Percentiles rank a stretch among this genome's conserved stretches.
Conservation (phyloP, 2,329 filamentous ascomycete species). For the Neurospora crassa region DNA sequence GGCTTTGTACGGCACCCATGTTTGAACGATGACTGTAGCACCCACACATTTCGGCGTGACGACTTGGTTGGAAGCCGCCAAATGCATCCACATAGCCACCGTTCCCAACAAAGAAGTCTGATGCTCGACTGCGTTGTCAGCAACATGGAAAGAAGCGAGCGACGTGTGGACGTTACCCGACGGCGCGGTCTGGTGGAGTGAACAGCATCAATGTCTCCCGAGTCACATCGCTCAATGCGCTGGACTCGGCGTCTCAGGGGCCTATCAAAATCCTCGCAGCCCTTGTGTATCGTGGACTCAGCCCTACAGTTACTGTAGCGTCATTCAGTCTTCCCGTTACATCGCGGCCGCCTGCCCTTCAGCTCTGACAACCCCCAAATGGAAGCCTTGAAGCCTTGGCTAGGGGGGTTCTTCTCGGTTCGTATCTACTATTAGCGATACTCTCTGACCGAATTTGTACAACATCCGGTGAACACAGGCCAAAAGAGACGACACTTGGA, state of each 20-base stretch:
- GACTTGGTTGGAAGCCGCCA: not conserved
- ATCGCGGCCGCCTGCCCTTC: not conserved
- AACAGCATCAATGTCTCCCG: not conserved
- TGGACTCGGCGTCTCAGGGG: not conserved
- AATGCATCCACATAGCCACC: not conserved
- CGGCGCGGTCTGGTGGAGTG: not conserved
- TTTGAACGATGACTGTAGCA: not conserved
- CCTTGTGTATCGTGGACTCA: not conserved
- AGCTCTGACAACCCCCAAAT: not conserved
- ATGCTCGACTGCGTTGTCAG: not conserved
- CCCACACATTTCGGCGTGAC: not conserved
- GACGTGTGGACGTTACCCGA: not conserved
- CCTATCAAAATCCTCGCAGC: not conserved
- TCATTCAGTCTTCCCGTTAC: not conserved
- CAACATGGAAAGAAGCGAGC: not conserved
- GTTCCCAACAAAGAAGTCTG: not conserved
- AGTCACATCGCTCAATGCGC: not conserved
- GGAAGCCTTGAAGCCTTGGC: not conserved
- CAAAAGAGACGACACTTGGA: not conserved
- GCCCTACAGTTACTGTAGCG: not conserved
- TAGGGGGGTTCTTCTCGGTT: not conserved
- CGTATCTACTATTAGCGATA: not conserved
- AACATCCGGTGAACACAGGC: not conserved
- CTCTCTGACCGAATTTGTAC: not conserved
- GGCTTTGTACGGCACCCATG: not conserved